Evolutionary conservation across 768 basidiomycete species (phyloP).

Genomic region (Scleroderma citrinum): DNA sequence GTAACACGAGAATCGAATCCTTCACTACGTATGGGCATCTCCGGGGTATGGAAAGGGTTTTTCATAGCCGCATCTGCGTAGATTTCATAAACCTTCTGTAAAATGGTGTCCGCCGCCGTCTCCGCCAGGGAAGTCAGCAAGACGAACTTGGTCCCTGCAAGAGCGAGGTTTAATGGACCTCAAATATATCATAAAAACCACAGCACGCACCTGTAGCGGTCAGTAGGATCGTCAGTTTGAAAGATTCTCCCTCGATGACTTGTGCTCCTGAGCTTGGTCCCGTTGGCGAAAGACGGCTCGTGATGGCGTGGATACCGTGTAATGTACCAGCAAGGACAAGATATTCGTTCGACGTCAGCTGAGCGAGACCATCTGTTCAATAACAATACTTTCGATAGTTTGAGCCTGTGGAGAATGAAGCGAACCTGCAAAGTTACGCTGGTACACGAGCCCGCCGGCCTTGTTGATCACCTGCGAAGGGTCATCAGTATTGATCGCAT

Average conservation of each 20-base stretch:
- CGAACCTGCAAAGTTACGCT: conserved; percentile 84
- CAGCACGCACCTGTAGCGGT: conserved; percentile 72
- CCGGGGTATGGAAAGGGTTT: conserved; percentile 98
- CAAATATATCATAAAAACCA: background rate
- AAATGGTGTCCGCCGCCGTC: conserved; percentile 56
- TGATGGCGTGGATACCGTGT: conserved; percentile 99
- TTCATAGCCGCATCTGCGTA: conserved; percentile 98
- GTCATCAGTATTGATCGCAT: background rate
- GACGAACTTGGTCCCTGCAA: conserved; percentile 90
- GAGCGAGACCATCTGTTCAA: conserved; percentile 77
- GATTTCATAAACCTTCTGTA: conserved; percentile 86
- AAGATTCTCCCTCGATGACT: conserved; percentile 92
- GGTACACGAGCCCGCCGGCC: conserved; percentile 94
- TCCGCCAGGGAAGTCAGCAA: conserved; percentile 80
- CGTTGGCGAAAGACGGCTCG: conserved; percentile 80
- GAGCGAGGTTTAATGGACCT: background rate
- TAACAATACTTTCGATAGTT: background rate
- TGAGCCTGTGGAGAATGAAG: conserved; percentile 1
- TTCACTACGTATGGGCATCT: conserved; percentile 95
- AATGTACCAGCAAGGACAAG: conserved; percentile 94
- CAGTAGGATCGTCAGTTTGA: conserved; percentile 89
- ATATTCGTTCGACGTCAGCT: conserved; percentile 88
- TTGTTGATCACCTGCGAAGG: conserved; percentile 84
- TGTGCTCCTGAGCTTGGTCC: conserved; percentile 83
- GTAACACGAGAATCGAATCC: conserved; percentile 75